Evolutionary conservation across 306 rosid genomes (phyloP), one percentile per base, ranked within the genome.

Genomic region (Adenanthera pavonina): DNA sequence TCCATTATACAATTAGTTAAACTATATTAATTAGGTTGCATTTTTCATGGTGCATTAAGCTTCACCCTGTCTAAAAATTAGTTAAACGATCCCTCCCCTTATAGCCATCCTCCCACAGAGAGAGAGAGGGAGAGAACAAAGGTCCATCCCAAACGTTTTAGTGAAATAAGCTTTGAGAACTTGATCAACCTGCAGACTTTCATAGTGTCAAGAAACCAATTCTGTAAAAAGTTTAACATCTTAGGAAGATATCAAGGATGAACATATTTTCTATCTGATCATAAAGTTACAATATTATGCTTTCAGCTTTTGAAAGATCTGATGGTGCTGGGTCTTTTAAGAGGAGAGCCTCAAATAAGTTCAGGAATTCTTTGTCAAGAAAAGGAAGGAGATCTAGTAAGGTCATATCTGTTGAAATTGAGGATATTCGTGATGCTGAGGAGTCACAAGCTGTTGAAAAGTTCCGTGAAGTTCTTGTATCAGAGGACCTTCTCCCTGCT

Each of bases 381-480:
- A 95, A 74, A 82, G 84, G 84, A 65, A 89, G 92, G 81, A 87
- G 94, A 79, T 90, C 91, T 77, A 90, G 98, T 86, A 93, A 86
- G 86, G 98, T 93, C 38, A 64, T 87, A 84, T 93, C 97, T 2
- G 79, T 90, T 12, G 96, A 89, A 77, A 93, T 95, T 12, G 97
- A 90, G 83, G 99, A 95, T 78, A 76, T 85, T 46, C 95, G 85
- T 5, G 90, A 90, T 65, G 87, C 87, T 1, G 93, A 85, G 66
- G 99, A 95, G 78, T 54, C 79, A 17, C 85, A 83, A 79, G 87
- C 88, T 10, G 98, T 95, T 49, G 94, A 95, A 30, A 82, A 89
- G 38, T 86, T 95, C 80, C 98, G 96, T 44, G 97, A 92, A 86
- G 85, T 88, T 53, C 92, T 95, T 66, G 61, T 92, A 8, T 84